Base-by-base conservation (phyloP, 148 eudicot genomes). In the Arbutus unedo region DNA sequence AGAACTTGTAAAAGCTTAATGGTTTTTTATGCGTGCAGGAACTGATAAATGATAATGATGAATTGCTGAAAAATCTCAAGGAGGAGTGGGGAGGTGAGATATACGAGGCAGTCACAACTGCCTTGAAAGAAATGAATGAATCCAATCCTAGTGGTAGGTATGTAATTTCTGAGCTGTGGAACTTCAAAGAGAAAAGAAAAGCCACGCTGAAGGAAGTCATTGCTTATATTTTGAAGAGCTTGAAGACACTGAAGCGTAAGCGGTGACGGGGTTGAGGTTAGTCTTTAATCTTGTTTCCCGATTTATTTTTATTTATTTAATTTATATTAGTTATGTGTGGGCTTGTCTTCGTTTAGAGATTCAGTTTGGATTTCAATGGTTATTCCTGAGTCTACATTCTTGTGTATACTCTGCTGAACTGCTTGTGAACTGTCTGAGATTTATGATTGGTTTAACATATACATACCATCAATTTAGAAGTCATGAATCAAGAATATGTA, bases 151-250 rank as follows among this genome's bases (percentile, higher is more conserved):
- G 85, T 49, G 85, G 85, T 44, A 73, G 81, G 53, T 83, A 83
- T 78, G 85, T 83, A 31, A 56, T 78, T 56, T 56, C 85, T 54
- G 81, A 83, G 77, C 77, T 83, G 8, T 83, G 85, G 85, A 83
- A 78, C 50, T 83, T 44, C 18, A 78, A 67, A 50, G 85, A 78
- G 48, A 71, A 55, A 6, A 78, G 77, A 18, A 83, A 78, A 48
- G 85, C 85, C 3, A 83, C 81, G 14, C 31, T 83, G 77, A 83
- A 83, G 64, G 85, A 83, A 47, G 74, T 77, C 75, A 77, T 77
- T 75, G 81, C 81, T 77, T 82, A 82, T 67, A 66, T 82, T 18
- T 54, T 76, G 15, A 67, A 82, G 84, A 75, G 41, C 43, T 77
- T 82, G 76, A 82, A 67, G 64, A 47, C 50, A 0, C 47, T 68